Base-by-base conservation (phyloP, 108 stramenopile species). In the Tribonema minus region DNA sequence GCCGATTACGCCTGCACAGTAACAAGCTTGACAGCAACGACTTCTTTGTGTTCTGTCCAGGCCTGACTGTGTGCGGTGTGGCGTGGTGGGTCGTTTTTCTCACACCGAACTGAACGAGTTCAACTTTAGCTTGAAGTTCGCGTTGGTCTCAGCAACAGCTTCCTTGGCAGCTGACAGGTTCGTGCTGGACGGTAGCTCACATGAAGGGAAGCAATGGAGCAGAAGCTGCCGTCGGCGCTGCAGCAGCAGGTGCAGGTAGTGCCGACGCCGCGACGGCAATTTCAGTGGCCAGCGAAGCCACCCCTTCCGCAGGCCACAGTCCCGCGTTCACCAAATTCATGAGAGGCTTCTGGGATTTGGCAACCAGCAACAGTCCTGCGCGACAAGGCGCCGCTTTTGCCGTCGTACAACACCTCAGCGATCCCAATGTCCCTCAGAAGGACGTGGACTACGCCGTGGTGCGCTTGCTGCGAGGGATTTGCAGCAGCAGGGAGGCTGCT, bases 381-480 rank as follows among this genome's bases (percentile, higher is more conserved):
- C 46, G 46, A 9, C 9, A 20, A 79, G 77, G 77, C 66, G 36
- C 35, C 7, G 67, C 12, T 37, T n/a, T 27, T 37, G 15, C 30
- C n/a, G 25, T 37, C 4, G 64, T 20, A 27, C 73, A 63, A 3
- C n/a, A 64, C 61, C 58, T 32, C 33, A 38, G 4, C 62, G 59
- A 37, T 0, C 31, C 28, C 15, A 36, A 39, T 35, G 25, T 4
- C 25, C 67, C 7, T 9, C 28, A 27, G 62, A 63, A 63, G 20
- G 82, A 82, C 41, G 68, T 40, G 3, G 82, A 31, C 2, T 84
- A 84, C 30, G 82, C 83, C 15, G 60, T 84, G 39, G 82, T 82
- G 76, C 83, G 83, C 5, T 70, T 84, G 38, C 76, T 84, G 32
- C 83, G 81, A 25, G 83, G 83, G 5, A 28, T 84, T 35, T 82